phyloP scores from a whole-genome alignment of 1,284 basidiomycete species.

The Hymenochaete sp. region DNA sequence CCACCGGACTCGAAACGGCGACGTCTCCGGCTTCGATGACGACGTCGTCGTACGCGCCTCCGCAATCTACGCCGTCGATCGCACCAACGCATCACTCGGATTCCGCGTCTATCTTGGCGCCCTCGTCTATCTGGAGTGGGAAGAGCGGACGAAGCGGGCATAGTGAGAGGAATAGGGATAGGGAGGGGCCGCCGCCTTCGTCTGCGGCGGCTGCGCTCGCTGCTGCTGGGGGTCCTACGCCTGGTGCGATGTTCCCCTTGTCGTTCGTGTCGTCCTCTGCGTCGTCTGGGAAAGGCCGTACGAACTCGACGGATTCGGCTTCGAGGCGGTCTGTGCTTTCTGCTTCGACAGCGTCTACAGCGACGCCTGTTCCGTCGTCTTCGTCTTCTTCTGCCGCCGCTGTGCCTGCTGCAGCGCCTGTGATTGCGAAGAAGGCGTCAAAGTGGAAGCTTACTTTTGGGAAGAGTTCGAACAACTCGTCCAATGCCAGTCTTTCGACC shows the following conservation, averaged over 20 bases:
- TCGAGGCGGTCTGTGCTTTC: neutral
- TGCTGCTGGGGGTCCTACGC: constrained; percentile 13
- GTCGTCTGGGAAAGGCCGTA: neutral
- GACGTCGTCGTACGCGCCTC: neutral
- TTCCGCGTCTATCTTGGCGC: neutral
- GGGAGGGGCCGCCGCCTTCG: neutral
- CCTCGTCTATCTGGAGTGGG: too few species aligned
- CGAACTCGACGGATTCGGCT: neutral
- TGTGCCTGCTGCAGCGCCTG: constrained; percentile 4
- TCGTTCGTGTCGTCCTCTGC: constrained; percentile 4
- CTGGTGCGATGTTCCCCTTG: constrained; percentile 15
- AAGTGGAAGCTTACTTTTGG: constrained; percentile 75
- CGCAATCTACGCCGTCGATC: constrained; percentile 26
- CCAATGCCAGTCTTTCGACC: constrained; percentile 22
- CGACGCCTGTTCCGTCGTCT: constrained; percentile 6
- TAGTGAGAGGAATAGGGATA: neutral
- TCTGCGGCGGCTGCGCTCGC: constrained; percentile 4
- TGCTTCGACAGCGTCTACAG: constrained; percentile 6
- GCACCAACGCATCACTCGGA: constrained; percentile 2
- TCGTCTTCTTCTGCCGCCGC: constrained; percentile 6
- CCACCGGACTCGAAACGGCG: neutral
- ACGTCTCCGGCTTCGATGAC: neutral
- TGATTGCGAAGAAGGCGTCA: constrained; percentile 62
- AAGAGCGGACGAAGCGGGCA: too few species aligned
- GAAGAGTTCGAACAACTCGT: constrained; percentile 32